Conservation (phyloP, 1,139 yeast species). For the Candida labiduridarum region DNA sequence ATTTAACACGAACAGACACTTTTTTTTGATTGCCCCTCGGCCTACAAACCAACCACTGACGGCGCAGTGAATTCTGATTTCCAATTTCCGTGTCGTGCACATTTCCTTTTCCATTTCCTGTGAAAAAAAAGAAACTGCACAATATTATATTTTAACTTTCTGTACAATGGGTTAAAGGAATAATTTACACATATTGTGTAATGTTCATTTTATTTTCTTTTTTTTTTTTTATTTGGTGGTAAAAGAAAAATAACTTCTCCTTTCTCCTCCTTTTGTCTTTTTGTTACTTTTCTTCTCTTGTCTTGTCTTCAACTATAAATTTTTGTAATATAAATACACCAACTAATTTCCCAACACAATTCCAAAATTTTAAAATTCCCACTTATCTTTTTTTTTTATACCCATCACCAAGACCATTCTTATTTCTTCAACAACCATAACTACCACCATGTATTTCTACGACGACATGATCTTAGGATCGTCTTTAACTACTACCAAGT, state of each 20-base stretch:
- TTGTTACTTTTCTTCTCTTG: neutral
- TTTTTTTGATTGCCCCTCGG: neutral
- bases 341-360: neutral
- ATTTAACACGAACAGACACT: neutral
- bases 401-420: neutral
- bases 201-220: neutral
- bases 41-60: neutral
- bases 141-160: neutral
- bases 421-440: neutral
- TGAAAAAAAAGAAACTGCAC: neutral
- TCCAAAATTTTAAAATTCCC: neutral
- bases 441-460: conserved; percentile 12
- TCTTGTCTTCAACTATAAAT: neutral
- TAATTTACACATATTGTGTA: neutral
- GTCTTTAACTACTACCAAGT: conserved; percentile 12
- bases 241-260: neutral
- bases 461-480: conserved; percentile 24
- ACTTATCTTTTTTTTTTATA: neutral
- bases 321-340: conserved; percentile 1
- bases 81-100: conserved; percentile 1
- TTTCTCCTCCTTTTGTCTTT: conserved; percentile 1
- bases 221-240: neutral
- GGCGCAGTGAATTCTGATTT: neutral
- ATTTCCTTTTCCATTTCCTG: neutral
- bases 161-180: neutral